Conservation (phyloP, 768 basidiomycete genomes). For the Aureoboletus auriporus region DNA sequence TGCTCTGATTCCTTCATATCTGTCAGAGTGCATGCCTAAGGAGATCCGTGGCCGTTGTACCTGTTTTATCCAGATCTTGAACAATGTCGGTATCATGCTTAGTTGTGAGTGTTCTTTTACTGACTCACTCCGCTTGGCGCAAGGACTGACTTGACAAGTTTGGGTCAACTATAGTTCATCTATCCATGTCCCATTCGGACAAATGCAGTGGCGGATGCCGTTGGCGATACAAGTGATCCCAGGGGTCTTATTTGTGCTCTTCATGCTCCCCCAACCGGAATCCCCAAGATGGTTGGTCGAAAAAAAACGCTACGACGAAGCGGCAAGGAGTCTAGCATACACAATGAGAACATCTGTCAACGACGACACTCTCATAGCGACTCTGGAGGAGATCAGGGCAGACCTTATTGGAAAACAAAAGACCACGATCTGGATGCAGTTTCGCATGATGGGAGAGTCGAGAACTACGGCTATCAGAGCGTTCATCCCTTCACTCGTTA, state of each 20-base stretch:
- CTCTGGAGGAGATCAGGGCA: slow-evolving; percentile 45
- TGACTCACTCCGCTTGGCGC: not conserved
- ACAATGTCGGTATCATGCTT: slow-evolving; percentile 32
- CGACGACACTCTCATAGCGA: slow-evolving; percentile 33
- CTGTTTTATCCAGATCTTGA: slow-evolving; percentile 36
- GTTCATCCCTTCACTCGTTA: slow-evolving; percentile 43
- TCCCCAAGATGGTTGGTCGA: slow-evolving; percentile 58
- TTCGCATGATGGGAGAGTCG: slow-evolving; percentile 42
- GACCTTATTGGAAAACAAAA: slow-evolving; percentile 43
- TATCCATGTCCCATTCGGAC: slow-evolving; percentile 32
- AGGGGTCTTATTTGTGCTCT: slow-evolving; percentile 43
- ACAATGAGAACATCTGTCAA: slow-evolving; percentile 28
- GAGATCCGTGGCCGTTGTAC: slow-evolving; percentile 49
- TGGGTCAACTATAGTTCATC: slow-evolving; percentile 47
- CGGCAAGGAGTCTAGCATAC: slow-evolving; percentile 38
- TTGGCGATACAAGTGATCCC: slow-evolving; percentile 51
- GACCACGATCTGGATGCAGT: slow-evolving; percentile 32
- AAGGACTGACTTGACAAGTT: slow-evolving; percentile 23
- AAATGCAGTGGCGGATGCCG: slow-evolving; percentile 52
- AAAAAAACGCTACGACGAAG: slow-evolving; percentile 38
- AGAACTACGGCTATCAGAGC: slow-evolving; percentile 40
- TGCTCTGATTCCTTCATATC: slow-evolving; percentile 47
- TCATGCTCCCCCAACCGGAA: slow-evolving; percentile 49
- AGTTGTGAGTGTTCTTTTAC: slow-evolving; percentile 27
- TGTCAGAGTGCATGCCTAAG: slow-evolving; percentile 47